A percentile compares a stretch with the other conserved stretches of the same genome.
These are phyloP conservation scores for Aspergillus eucalypticola DNA, from an alignment of 2,329 filamentous ascomycete genomes.

Conservation along the genomic window DNA sequence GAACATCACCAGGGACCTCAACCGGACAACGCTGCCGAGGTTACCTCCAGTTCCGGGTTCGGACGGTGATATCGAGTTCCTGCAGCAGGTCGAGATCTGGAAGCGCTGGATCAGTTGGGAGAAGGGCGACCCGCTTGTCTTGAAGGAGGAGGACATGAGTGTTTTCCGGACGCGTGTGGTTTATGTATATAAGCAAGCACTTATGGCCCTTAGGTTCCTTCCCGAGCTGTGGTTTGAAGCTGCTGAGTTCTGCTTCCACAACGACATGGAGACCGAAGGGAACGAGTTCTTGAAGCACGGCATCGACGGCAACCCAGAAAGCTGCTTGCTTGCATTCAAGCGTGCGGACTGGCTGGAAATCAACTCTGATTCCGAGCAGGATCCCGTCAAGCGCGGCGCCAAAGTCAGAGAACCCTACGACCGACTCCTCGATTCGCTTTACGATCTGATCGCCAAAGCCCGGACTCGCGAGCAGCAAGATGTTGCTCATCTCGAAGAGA, in stretches of 20 bases:
- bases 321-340: slow-evolving; percentile 84
- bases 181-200: slow-evolving; percentile 88
- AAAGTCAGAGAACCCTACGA: slow-evolving; percentile 83
- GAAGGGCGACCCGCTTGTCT: slow-evolving; percentile 83
- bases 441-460: slow-evolving; percentile 74
- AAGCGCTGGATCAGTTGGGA: slow-evolving; percentile 95
- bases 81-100: slow-evolving; percentile 84
- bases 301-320: slow-evolving; percentile 88
- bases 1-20: slow-evolving; percentile 76
- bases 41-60: slow-evolving; percentile 83
- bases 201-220: slow-evolving; percentile 93
- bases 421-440: slow-evolving; percentile 80
- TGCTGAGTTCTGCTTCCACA: slow-evolving; percentile 86
- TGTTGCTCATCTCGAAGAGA: slow-evolving; percentile 56
- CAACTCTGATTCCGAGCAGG: slow-evolving; percentile 73
- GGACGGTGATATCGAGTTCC: slow-evolving; percentile 81
- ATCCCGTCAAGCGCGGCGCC: slow-evolving; percentile 62
- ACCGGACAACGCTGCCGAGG: slow-evolving; percentile 74
- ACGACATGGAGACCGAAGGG: slow-evolving; percentile 70
- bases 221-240: slow-evolving; percentile 96
- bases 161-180: slow-evolving; percentile 76
- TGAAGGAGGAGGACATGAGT: slow-evolving; percentile 76
- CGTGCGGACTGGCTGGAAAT: slow-evolving; percentile 84
- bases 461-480: slow-evolving; percentile 66
- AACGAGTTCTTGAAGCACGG: slow-evolving; percentile 79